Percentiles rank a stretch among this genome's conserved stretches.
These are phyloP conservation scores for Globisporangium nodosum DNA, from an alignment of 352 stramenopile genomes.

Conservation along the genomic window DNA sequence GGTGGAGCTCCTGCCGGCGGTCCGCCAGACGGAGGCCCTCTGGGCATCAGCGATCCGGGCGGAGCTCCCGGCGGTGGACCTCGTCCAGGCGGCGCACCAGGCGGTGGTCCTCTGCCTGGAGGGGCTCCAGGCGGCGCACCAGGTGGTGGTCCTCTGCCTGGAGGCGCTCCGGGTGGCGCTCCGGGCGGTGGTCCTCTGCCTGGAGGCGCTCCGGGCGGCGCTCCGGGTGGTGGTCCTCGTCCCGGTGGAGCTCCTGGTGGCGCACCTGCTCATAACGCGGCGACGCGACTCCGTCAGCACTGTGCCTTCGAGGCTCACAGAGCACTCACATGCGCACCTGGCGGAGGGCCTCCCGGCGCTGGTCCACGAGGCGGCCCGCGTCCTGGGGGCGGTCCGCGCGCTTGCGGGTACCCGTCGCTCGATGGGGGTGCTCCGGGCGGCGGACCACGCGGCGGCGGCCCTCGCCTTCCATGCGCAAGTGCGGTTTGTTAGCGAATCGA, in stretches of 20 bases:
- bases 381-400: constrained; percentile 44
- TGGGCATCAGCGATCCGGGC: background rate
- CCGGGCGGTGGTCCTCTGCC: constrained; percentile 8
- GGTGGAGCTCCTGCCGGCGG: background rate
- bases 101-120: constrained; percentile 2
- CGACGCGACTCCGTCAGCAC: background rate
- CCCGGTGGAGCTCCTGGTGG: constrained; percentile 5
- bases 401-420: constrained; percentile 37
- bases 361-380: constrained; percentile 23
- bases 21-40: background rate
- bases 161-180: constrained; percentile 10
- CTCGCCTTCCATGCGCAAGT: constrained; percentile 6
- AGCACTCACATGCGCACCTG: constrained; percentile 19
- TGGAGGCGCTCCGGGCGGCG: constrained; percentile 8
- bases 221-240: constrained; percentile 19
- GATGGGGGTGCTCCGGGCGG: constrained; percentile 17
- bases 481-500: no score
- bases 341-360: constrained; percentile 35
- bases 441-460: constrained; percentile 26
- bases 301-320: background rate
- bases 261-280: background rate
- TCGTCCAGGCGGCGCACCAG: constrained; percentile 17
- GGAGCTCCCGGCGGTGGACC: constrained; percentile 24
- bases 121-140: constrained; percentile 11
- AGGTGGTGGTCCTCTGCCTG: constrained; percentile 5